Evolutionary conservation across 179 eudicot species (phyloP).

Genomic region (Amaranthus tricolor): DNA sequence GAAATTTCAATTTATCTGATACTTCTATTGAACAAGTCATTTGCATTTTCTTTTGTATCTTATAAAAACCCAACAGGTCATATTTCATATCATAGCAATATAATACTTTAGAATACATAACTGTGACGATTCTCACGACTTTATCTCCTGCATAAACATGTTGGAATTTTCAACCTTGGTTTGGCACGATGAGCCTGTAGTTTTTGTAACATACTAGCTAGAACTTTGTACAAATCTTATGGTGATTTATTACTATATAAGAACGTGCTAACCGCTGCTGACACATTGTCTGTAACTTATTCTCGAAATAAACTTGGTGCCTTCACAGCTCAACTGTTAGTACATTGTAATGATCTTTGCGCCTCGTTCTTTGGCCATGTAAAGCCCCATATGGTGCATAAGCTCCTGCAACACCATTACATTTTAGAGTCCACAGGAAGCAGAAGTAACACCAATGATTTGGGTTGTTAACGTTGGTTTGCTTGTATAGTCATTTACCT

Average conservation of each 20-base stretch:
- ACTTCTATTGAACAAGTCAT: not conserved
- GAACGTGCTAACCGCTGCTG: not conserved
- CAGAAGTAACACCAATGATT: not conserved
- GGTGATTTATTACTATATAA: not conserved
- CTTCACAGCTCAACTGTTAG: conserved; percentile 22
- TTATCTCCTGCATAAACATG: too few relatives aligned
- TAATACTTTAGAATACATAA: not conserved
- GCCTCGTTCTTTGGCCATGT: conserved; percentile 84
- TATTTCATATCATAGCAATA: not conserved
- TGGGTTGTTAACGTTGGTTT: not conserved
- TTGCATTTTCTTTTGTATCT: too few relatives aligned
- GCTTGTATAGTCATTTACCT: conserved; percentile 38
- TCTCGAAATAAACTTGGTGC: not conserved
- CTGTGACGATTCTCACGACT: not conserved
- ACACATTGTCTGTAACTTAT: not conserved
- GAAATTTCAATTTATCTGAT: not conserved
- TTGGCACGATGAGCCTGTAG: too few relatives aligned
- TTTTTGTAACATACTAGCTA: too few relatives aligned
- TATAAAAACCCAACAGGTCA: not conserved
- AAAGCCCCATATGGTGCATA: conserved; percentile 87
- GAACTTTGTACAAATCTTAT: not conserved
- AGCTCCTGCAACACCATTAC: conserved; percentile 46
- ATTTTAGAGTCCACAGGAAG: not conserved
- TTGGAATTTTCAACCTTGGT: too few relatives aligned
- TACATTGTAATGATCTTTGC: conserved; percentile 63